Evolutionary conservation across 2,329 filamentous ascomycete genomes (phyloP).

Genomic region (Cadophora malorum): DNA sequence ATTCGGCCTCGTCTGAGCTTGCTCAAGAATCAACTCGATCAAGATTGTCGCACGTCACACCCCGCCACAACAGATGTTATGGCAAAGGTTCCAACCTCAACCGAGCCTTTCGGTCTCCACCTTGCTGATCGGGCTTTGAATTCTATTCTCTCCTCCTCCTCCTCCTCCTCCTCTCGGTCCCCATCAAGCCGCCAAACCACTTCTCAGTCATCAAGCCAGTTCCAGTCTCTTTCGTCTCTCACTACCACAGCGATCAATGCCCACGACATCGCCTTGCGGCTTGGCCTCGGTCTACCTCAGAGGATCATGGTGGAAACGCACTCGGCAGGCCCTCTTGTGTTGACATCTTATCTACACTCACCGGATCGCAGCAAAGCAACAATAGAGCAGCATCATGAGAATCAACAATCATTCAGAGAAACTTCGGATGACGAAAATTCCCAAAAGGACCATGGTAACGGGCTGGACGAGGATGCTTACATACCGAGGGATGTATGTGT

Average conservation of each 20-base stretch:
- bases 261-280: constrained; percentile 58
- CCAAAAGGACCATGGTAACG: background rate
- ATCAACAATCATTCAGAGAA: background rate
- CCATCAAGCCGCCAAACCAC: constrained; percentile 24
- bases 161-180: constrained; percentile 47
- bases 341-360: constrained; percentile 55
- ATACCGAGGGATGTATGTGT: constrained; percentile 13
- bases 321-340: constrained; percentile 46
- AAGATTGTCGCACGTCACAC: background rate
- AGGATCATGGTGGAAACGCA: constrained; percentile 65
- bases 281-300: constrained; percentile 59
- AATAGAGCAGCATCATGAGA: constrained; percentile 29
- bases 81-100: constrained; percentile 10
- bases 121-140: constrained; percentile 63
- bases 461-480: background rate
- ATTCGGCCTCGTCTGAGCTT: background rate
- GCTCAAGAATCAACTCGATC: background rate
- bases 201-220: constrained; percentile 29
- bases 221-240: constrained; percentile 59
- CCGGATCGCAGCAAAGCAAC: constrained; percentile 28
- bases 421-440: no score
- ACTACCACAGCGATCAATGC: constrained; percentile 59
- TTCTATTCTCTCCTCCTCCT: constrained; percentile 56
- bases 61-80: background rate
- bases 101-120: constrained; percentile 37